A percentile compares a stretch with the other conserved stretches of the same genome.
These are phyloP conservation scores for Neoboletus magnificus DNA, from an alignment of 768 basidiomycete genomes.

Conservation along the genomic window DNA sequence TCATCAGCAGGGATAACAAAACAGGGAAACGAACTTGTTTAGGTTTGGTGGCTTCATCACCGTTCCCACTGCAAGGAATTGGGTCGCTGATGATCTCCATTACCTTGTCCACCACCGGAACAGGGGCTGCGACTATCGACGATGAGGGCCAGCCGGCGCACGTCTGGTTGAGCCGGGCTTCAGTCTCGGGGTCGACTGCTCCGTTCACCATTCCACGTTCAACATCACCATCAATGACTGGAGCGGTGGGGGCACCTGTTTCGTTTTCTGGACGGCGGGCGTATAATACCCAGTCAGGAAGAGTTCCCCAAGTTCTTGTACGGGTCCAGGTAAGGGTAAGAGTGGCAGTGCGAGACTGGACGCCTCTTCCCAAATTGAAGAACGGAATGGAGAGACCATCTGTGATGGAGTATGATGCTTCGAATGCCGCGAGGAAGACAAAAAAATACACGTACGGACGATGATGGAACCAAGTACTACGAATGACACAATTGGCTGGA, in stretches of 20 bases:
- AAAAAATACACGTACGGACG: slow-evolving; percentile 52
- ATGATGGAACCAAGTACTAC: slow-evolving; percentile 85
- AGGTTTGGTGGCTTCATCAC: neutral
- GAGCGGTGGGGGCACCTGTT: neutral
- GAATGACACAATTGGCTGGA: slow-evolving; percentile 86
- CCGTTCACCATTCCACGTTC: slow-evolving; percentile 17
- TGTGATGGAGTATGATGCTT: slow-evolving; percentile 20
- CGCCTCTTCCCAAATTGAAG: slow-evolving; percentile 52
- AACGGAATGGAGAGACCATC: slow-evolving; percentile 71
- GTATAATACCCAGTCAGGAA: slow-evolving; percentile 47
- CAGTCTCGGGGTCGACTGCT: neutral
- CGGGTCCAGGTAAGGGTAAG: slow-evolving; percentile 43
- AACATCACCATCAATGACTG: slow-evolving; percentile 9
- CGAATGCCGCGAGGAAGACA: neutral
- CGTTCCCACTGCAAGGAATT: neutral
- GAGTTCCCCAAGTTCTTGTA: slow-evolving; percentile 25
- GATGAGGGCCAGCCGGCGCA: neutral
- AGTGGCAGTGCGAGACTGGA: slow-evolving; percentile 46
- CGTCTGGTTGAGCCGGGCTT: neutral
- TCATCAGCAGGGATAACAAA: neutral
- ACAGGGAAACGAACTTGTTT: slow-evolving; percentile 22
- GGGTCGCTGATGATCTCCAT: neutral
- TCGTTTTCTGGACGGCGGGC: slow-evolving; percentile 25
- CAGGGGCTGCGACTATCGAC: neutral
- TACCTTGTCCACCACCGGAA: neutral